Conservation (phyloP, 108 stramenopile species). For the Skeletonema tropicum region DNA sequence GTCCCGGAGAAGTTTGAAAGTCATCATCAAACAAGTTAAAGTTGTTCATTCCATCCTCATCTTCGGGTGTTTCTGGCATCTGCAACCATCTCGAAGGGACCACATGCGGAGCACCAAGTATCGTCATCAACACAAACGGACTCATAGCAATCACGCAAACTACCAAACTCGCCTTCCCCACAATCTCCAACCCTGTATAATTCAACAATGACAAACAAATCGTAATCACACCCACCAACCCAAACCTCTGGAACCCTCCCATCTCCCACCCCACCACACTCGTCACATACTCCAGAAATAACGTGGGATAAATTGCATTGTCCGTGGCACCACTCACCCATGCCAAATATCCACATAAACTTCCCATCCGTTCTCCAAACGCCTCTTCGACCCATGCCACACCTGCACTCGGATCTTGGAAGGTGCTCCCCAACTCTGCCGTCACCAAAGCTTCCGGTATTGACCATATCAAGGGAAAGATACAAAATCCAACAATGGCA, state of each 20-base stretch:
- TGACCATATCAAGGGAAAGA: conserved; percentile 74
- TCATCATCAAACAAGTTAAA: conserved; percentile 53
- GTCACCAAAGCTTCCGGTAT: conserved; percentile 80
- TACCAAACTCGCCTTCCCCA: conserved; percentile 81
- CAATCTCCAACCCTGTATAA: conserved; percentile 86
- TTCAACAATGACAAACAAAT: conserved; percentile 78
- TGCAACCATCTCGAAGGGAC: conserved; percentile 83
- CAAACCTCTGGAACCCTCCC: conserved; percentile 45
- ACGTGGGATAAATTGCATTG: conserved; percentile 57
- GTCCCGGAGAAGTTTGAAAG: conserved; percentile 44
- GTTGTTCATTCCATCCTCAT: conserved; percentile 20
- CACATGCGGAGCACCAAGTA: conserved; percentile 74
- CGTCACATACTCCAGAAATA: conserved; percentile 45
- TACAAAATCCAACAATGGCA: conserved; percentile 72
- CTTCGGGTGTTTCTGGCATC: conserved; percentile 53
- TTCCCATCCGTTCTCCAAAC: conserved; percentile 79
- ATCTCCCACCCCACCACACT: conserved; percentile 15
- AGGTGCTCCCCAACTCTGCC: conserved; percentile 69
- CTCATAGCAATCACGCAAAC: conserved; percentile 88
- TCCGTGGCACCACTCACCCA: conserved; percentile 90
- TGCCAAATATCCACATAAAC: conserved; percentile 83
- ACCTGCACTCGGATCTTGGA: conserved; percentile 68
- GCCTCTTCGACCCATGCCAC: conserved; percentile 82
- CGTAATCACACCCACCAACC: conserved; percentile 55
- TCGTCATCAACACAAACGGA: conserved; percentile 86